These are phyloP conservation scores for Rugonectria rugulosa DNA, from an alignment of 2,329 filamentous ascomycete genomes.

Conservation along the genomic window DNA sequence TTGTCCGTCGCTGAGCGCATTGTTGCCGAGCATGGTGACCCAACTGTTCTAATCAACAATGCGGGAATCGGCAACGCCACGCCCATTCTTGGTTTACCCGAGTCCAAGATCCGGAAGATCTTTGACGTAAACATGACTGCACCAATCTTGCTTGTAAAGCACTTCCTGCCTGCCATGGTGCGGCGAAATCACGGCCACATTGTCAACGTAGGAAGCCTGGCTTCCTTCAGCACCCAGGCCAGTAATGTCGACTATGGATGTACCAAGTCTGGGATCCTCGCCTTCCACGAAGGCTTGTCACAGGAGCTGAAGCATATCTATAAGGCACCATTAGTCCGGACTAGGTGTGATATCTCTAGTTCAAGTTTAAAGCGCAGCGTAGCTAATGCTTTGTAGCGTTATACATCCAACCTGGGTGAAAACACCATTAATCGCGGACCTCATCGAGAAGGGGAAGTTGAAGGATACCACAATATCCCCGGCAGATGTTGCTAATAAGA, in stretches of 20 bases:
- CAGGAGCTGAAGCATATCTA: conserved; percentile 66
- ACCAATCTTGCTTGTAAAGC: conserved; percentile 68
- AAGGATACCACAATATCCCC: too few species aligned
- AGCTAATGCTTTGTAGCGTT: too few species aligned
- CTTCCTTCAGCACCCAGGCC: conserved; percentile 66
- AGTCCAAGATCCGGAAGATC: conserved; percentile 65
- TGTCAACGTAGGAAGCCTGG: conserved; percentile 73
- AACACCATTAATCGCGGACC: too few species aligned
- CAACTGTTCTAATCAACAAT: conserved; percentile 76
- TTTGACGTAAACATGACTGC: conserved; percentile 74
- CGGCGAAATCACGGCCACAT: conserved; percentile 72
- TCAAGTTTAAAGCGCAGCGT: too few species aligned
- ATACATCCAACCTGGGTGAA: too few species aligned
- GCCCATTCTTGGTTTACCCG: conserved; percentile 63
- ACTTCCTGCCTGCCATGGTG: conserved; percentile 73
- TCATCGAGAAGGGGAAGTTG: too few species aligned
- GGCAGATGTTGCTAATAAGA: too few species aligned
- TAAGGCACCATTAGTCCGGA: conserved; percentile 64
- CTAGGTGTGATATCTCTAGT: too few species aligned
- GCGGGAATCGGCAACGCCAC: conserved; percentile 68
- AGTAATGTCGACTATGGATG: conserved; percentile 71
- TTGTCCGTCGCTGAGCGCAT: too few species aligned
- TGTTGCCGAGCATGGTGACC: conserved; percentile 63
- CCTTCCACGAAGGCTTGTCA: conserved; percentile 71
- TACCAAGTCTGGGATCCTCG: conserved; percentile 69